Conservation (phyloP, 2,329 filamentous ascomycete genomes). For the Proliferodiscus dingleyae region DNA sequence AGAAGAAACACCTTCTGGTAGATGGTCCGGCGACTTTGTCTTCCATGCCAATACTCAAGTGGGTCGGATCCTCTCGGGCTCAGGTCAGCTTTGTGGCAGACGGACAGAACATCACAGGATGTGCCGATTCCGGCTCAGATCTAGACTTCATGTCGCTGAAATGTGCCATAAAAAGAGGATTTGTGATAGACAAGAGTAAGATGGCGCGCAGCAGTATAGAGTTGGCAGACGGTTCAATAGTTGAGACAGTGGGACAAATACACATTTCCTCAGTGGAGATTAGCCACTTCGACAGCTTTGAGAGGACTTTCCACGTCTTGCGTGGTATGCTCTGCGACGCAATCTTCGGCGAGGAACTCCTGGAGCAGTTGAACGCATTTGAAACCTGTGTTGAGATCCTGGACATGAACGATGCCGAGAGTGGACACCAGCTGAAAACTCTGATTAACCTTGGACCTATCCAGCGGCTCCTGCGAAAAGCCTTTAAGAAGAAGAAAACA, state of each 20-base stretch:
- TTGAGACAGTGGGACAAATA: constrained; percentile 9
- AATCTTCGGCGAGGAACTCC: constrained; percentile 11
- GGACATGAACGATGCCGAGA: neutral
- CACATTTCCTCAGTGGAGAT: constrained; percentile 4
- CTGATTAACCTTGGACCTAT: constrained; percentile 10
- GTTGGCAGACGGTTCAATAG: constrained; percentile 7
- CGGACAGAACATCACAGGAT: neutral
- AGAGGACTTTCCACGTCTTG: constrained; percentile 11
- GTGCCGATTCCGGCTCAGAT: constrained; percentile 11
- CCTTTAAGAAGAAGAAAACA: too few species aligned
- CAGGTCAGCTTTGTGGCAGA: constrained; percentile 4
- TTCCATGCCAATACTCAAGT: constrained; percentile 5
- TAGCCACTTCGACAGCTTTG: constrained; percentile 1
- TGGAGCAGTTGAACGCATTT: constrained; percentile 11
- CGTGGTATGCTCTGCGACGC: constrained; percentile 7
- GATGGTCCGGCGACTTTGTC: neutral
- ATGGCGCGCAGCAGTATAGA: neutral
- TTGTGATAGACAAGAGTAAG: constrained; percentile 3
- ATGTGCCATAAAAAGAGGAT: constrained; percentile 2
- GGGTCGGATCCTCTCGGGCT: constrained; percentile 7
- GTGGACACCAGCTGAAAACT: neutral
- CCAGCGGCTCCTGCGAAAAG: too few species aligned
- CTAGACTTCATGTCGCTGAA: constrained; percentile 10
- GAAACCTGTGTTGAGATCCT: constrained; percentile 7
- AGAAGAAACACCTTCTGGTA: constrained; percentile 6